Percentiles rank a stretch among this genome's conserved stretches.
Conservation (phyloP, 257 asterid species). For the Perilla frutescens region DNA sequence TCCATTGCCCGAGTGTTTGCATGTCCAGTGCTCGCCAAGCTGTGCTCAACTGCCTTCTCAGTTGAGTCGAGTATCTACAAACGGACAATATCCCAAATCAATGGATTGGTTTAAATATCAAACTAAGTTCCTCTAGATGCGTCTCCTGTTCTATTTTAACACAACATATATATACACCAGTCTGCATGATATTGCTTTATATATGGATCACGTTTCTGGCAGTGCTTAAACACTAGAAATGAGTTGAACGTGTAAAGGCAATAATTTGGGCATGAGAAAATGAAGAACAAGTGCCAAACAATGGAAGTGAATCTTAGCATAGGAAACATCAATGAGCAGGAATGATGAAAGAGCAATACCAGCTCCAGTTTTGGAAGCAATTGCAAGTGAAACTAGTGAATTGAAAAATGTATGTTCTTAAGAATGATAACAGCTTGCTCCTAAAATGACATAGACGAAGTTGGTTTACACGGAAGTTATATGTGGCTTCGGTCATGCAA, state of each 20-base stretch:
- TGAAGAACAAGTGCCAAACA: too few relatives aligned
- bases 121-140: not conserved
- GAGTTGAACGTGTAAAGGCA: too few relatives aligned
- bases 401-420: not conserved
- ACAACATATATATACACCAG: not conserved
- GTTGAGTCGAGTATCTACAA: conserved; percentile 88
- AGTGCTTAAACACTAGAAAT: not conserved
- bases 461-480: not conserved
- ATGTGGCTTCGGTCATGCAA: conserved; percentile 1
- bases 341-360: too few relatives aligned
- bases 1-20: conserved; percentile 72
- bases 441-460: not conserved
- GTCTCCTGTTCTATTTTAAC: not conserved
- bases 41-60: conserved; percentile 85
- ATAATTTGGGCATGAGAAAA: too few relatives aligned
- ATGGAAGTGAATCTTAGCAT: not conserved
- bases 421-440: not conserved
- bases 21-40: conserved; percentile 85
- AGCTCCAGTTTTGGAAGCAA: not conserved
- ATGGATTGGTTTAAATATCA: not conserved
- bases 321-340: not conserved
- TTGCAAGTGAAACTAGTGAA: not conserved
- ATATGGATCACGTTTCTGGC: not conserved
- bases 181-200: not conserved
- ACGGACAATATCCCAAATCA: not conserved